Conservation (phyloP, 2,329 filamentous ascomycete genomes). For the Sclerotinia spermophila region DNA sequence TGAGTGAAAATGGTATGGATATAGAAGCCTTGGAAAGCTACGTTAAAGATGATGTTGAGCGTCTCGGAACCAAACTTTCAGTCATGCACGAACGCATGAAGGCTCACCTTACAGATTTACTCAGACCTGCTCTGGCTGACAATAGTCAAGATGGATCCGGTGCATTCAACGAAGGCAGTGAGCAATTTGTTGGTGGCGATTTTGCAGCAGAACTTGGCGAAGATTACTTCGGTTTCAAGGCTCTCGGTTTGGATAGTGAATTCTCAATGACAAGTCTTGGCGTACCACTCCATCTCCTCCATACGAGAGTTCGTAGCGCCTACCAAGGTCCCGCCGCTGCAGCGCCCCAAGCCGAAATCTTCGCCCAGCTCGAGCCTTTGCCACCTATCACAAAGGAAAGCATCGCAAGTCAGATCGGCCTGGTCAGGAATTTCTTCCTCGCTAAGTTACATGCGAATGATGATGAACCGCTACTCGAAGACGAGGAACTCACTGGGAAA, state of each 20-base stretch:
- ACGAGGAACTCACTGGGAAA: conserved; percentile 91
- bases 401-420: conserved; percentile 74
- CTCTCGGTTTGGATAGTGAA: conserved; percentile 86
- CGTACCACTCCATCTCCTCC: conserved; percentile 89
- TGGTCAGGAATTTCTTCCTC: conserved; percentile 89
- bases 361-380: conserved; percentile 64
- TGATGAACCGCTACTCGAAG: conserved; percentile 81
- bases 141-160: conserved; percentile 78
- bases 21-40: conserved; percentile 79
- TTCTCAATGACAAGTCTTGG: conserved; percentile 83
- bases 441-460: conserved; percentile 81
- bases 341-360: conserved; percentile 49
- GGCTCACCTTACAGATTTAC: conserved; percentile 82
- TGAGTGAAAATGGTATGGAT: conserved; percentile 80
- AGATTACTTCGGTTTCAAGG: conserved; percentile 98
- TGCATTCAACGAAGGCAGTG: conserved; percentile 93
- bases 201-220: conserved; percentile 97
- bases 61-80: conserved; percentile 71
- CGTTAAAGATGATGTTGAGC: conserved; percentile 89
- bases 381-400: conserved; percentile 77
- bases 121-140: conserved; percentile 83
- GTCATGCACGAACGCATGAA: conserved; percentile 95
- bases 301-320: conserved; percentile 81
- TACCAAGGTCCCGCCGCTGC: conserved; percentile 67
- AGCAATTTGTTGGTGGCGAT: conserved; percentile 94